Percentiles rank a stretch among this genome's conserved stretches.
phyloP scores from a whole-genome alignment of 305 asterid genomes.

The Fraxinus platypoda region DNA sequence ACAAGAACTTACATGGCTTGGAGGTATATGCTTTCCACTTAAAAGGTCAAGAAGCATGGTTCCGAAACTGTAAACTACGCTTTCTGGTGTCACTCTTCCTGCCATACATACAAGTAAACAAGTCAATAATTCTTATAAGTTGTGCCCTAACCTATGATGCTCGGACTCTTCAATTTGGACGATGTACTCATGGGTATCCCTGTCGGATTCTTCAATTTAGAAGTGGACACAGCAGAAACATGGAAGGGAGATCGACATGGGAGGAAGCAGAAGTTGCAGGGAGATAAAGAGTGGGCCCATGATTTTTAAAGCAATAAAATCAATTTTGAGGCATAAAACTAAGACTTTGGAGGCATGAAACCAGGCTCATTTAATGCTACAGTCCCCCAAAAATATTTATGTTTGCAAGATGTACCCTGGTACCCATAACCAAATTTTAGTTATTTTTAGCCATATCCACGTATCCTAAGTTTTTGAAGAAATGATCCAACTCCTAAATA shows the following conservation, averaged over 20 bases:
- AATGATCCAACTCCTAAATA: not conserved
- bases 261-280: not conserved
- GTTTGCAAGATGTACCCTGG: not conserved
- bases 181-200: not conserved
- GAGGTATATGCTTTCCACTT: conserved; percentile 91
- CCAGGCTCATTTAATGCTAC: not conserved
- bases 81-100: conserved; percentile 88
- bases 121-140: not conserved
- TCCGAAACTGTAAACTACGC: conserved; percentile 93
- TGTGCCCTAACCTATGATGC: not conserved
- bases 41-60: conserved; percentile 86
- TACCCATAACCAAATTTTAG: not conserved
- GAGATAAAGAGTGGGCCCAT: not conserved
- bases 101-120: conserved; percentile 15
- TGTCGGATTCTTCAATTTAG: not conserved
- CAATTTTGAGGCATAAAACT: not conserved
- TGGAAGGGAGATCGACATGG: not conserved
- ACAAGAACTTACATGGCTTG: conserved; percentile 63
- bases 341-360: not conserved
- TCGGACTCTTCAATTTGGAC: not conserved
- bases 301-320: not conserved
- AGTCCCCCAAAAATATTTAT: not conserved
- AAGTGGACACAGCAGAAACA: not conserved
- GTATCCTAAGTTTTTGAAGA: not conserved
- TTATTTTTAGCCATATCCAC: not conserved